Base-by-base conservation (phyloP, 176 grass and related monocot species). In the Aegilops bicornis region DNA sequence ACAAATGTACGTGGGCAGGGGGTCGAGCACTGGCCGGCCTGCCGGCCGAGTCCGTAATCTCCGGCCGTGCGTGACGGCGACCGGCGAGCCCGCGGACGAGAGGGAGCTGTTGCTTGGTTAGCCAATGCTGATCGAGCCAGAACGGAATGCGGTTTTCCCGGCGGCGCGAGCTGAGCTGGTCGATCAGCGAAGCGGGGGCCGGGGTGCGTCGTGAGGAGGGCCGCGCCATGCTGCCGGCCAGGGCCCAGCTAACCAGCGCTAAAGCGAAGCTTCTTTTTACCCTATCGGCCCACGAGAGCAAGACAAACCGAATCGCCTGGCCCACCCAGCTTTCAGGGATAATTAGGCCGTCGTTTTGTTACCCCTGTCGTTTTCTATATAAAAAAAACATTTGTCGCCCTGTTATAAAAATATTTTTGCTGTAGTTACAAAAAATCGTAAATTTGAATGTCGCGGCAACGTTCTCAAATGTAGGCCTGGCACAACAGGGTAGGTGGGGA, bases 221-320 rank as follows among this genome's bases (percentile, higher is more conserved):
- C 50, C 33, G 32, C 24, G 72, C 36, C 69, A n/a, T 8, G 43
- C 73, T 76, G 43, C 73, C 43, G 52, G 76, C 52, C 20, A 29
- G 52, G 33, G 60, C 56, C 58, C 59, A 16, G 31, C 56, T 33
- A 10, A 33, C 60, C 60, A 32, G 20, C 83, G 9, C 32, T 3
- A 73, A 73, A 61, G 29, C 1, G 85, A 73, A 81, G 68, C 56
- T 52, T 52, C 85, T 45, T 17, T 17, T 74, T 87, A 78, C 81
- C 56, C 27, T 29, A 6, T 47, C 31, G 65, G 50, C 39, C 25
- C 56, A 40, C 20, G 3, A 15, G 73, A 35, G 4, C 71, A 43
- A 4, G 83, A 37, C 73, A 67, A 15, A 63, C 17, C 14, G 39
- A 15, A 31, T 23, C 10, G 72, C 42, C n/a, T 20, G 42, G 42